Evolutionary conservation across 202 grass and related monocot genomes (phyloP).

Genomic region (Alloteropsis angusta): DNA sequence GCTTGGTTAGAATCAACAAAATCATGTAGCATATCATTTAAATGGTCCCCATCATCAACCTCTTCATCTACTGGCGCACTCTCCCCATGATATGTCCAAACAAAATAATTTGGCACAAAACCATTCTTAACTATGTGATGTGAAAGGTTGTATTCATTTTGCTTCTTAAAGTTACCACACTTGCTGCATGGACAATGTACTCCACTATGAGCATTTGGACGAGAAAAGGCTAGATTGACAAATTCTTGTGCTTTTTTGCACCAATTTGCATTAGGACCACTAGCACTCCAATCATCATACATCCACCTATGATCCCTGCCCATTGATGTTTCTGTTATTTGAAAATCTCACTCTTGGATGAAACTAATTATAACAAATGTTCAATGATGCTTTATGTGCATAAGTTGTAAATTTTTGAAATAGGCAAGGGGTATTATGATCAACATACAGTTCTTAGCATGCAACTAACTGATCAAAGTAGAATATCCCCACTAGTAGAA

Average conservation of each 20-base stretch:
- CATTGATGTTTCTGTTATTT: too few species aligned
- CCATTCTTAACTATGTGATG: background rate
- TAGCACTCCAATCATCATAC: too few species aligned
- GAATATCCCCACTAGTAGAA: too few species aligned
- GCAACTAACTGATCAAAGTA: too few species aligned
- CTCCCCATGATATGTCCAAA: background rate
- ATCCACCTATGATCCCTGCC: background rate
- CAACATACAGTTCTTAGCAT: too few species aligned
- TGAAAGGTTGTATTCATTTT: background rate
- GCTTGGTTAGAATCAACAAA: background rate
- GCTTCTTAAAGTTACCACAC: background rate
- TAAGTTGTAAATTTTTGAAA: too few species aligned
- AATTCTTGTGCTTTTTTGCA: background rate
- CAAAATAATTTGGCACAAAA: background rate
- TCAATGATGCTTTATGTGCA: too few species aligned
- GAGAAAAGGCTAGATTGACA: background rate
- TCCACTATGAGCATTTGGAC: background rate
- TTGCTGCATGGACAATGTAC: background rate
- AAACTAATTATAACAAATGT: too few species aligned
- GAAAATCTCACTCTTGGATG: too few species aligned
- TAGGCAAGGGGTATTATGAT: too few species aligned
- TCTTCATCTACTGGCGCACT: background rate
- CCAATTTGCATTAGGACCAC: background rate
- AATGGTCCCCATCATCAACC: background rate
- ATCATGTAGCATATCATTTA: background rate